Percentiles rank a stretch among this genome's conserved stretches.
phyloP scores from a whole-genome alignment of 768 basidiomycete species.

The Suillus bovinus region DNA sequence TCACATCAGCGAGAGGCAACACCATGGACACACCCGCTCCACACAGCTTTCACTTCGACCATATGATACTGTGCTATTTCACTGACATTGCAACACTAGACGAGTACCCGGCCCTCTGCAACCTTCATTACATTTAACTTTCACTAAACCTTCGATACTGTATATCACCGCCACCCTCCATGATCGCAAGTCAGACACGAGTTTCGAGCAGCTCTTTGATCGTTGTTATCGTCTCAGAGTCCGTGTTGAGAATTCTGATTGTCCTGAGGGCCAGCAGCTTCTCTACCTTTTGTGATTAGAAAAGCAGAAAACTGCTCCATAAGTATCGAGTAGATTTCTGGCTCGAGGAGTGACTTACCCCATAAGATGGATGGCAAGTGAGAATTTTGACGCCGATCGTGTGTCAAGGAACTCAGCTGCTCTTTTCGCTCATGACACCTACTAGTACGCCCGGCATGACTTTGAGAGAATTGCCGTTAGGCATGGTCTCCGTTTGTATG shows the following conservation, averaged over 20 bases:
- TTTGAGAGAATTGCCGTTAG: constrained; percentile 95
- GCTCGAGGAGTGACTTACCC: constrained; percentile 93
- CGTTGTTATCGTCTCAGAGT: constrained; percentile 97
- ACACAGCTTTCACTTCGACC: constrained; percentile 92
- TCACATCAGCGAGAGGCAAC: too few relatives aligned
- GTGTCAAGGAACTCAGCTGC: constrained; percentile 94
- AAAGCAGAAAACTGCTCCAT: constrained; percentile 98
- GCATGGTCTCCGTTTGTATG: constrained; percentile 96
- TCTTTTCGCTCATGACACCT: constrained; percentile 81
- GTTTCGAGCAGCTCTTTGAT: constrained; percentile 97
- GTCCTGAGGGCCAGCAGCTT: constrained; percentile 86
- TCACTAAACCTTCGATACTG: constrained; percentile 94
- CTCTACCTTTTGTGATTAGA: constrained; percentile 77
- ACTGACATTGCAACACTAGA: constrained; percentile 93
- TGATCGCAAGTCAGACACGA: constrained; percentile 91
- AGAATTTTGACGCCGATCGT: constrained; percentile 81
- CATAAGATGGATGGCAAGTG: constrained; percentile 92
- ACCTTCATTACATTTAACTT: constrained; percentile 92
- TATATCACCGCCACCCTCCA: constrained; percentile 99
- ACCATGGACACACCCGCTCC: constrained; percentile 78
- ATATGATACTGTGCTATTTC: too few relatives aligned
- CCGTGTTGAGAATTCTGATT: constrained; percentile 90
- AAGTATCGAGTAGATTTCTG: constrained; percentile 91
- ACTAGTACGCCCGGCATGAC: constrained; percentile 97
- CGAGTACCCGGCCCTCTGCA: constrained; percentile 89